Evolutionary conservation across 2,329 filamentous ascomycete species (phyloP).

Genomic region (Diaporthe nobilis): DNA sequence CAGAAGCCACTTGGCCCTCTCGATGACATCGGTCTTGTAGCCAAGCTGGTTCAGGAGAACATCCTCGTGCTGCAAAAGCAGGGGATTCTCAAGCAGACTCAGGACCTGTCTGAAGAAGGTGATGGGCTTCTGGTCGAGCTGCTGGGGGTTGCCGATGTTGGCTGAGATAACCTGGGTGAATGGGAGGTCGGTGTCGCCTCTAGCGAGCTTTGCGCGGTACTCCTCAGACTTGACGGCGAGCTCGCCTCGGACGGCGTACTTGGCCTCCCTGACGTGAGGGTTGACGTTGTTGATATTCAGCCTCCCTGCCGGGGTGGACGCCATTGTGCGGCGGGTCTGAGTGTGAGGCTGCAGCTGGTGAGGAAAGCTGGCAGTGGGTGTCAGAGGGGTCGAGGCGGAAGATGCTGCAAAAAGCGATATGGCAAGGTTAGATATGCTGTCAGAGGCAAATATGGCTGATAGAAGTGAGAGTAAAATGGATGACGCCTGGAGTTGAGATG

Average conservation of each 20-base stretch:
- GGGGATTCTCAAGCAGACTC: slow-evolving; percentile 91
- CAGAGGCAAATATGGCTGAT: background rate
- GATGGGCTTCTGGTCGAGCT: slow-evolving; percentile 98
- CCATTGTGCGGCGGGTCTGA: slow-evolving; percentile 50
- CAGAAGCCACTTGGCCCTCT: slow-evolving; percentile 84
- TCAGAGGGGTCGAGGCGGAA: slow-evolving; percentile 20
- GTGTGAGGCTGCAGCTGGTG: slow-evolving; percentile 41
- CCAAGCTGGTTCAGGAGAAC: slow-evolving; percentile 82
- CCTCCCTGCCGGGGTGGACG: slow-evolving; percentile 55
- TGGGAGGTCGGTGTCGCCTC: slow-evolving; percentile 75
- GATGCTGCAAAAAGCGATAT: slow-evolving; percentile 38
- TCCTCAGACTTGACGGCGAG: slow-evolving; percentile 93
- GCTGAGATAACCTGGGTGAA: slow-evolving; percentile 94
- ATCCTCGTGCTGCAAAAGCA: slow-evolving; percentile 84
- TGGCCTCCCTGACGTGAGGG: slow-evolving; percentile 85
- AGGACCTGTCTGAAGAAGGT: slow-evolving; percentile 99
- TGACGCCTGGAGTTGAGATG: slow-evolving; percentile 12
- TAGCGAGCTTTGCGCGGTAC: slow-evolving; percentile 81
- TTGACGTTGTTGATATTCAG: slow-evolving; percentile 93
- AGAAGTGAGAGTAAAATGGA: background rate
- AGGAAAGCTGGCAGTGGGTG: slow-evolving; percentile 39
- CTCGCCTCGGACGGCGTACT: slow-evolving; percentile 97
- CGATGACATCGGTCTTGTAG: slow-evolving; percentile 92
- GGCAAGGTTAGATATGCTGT: slow-evolving; percentile 5
- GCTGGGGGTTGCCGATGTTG: slow-evolving; percentile 99